Base-by-base conservation (phyloP, 2,329 filamentous ascomycete species). In the Colletotrichum salicis region DNA sequence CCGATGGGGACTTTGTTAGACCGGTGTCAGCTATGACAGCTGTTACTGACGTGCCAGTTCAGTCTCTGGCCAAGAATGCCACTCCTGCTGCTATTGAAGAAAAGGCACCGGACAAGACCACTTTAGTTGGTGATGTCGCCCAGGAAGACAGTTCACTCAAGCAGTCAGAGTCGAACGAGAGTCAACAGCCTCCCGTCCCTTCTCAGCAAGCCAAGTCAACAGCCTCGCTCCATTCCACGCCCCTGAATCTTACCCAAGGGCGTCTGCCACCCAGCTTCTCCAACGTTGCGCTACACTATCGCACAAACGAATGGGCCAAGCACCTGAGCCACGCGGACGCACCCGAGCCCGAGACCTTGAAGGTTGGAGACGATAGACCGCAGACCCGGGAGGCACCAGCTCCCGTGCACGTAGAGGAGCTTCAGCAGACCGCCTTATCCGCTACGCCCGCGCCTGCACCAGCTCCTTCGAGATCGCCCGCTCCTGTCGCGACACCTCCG, bases 281-380 rank as follows among this genome's bases (percentile, higher is more conserved):
- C 1, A 92, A 90, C 72, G 89, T 97, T 10, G 92, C 95, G 1
- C 85, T 94, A 79, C 93, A 93, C 0, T 97, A 96, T 78, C 90
- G 96, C 69, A 98, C 95, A 1, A 97, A 97, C 75, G 96, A 98
- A 82, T 98, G 96, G 96, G 94, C 95, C 0, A 98, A 97, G 80
- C 94, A 97, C 80, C 86, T 97, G 12, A 90, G 91, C 74, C 84
- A 88, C 54, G 95, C 96, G 7, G 95, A 98, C 19, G 83, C 85
- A 5, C 94, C 94, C 1, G 88, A 91, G 59, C 81, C 88, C 0
- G 91, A 94, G 8, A 87, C 90, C 2, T 80, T 93, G 13, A 84
- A 88, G 29, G 78, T 89, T 4, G 78, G 86, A 73, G 80, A 86
- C 76, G 33, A 33, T 71, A 82, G 76, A 73, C 82, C 74, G 75